Base-by-base conservation (phyloP, 2,329 filamentous ascomycete genomes). In the Metarhizium humberi region DNA sequence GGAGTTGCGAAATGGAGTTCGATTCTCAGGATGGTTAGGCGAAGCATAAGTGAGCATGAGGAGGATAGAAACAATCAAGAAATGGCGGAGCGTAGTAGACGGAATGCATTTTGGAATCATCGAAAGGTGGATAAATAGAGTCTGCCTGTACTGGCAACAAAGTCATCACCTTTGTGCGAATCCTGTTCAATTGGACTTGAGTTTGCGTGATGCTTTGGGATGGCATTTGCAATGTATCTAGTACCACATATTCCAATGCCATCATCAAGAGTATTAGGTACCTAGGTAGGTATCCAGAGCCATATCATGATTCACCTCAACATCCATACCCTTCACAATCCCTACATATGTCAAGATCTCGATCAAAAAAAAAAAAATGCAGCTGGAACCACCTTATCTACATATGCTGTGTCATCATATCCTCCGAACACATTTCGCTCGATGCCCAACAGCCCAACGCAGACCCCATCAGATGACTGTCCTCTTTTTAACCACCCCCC, bases 11-110 rank as follows among this genome's bases (percentile, higher is more conserved):
- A 16, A 54, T 51, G 47, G 40, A 4, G 30, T 48, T 51, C 48
- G 51, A 54, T 54, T 51, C 47, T 36, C 48, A 49, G 49, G 51
- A 54, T 54, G 18, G 55, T 49, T 16, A 11, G 43, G 51, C 55
- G 49, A 25, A 45, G 56, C 52, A 20, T 38, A 52, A 48, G 43
- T 29, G 13, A 11, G 46, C 16, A 54, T 38, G 47, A 25, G 10
- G 30, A 14, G 25, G 30, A 40, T 25, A 52, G 38, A 30, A n/a
- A 48, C 16, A 30, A 48, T 30, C 7, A 48, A 6, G 25, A 30
- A 30, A n/a, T 13, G 20, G 25, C 45, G 11, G 45, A 8, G 18
- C 45, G 14, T 13, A 30, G 20, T 30, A 30, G 45, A 29, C 16
- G 18, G 25, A 50, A 25, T n/a, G 45, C n/a, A n/a, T 52, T 16